Base-by-base conservation (phyloP, 805 yeast genomes). In the Candida nanaspora region DNA sequence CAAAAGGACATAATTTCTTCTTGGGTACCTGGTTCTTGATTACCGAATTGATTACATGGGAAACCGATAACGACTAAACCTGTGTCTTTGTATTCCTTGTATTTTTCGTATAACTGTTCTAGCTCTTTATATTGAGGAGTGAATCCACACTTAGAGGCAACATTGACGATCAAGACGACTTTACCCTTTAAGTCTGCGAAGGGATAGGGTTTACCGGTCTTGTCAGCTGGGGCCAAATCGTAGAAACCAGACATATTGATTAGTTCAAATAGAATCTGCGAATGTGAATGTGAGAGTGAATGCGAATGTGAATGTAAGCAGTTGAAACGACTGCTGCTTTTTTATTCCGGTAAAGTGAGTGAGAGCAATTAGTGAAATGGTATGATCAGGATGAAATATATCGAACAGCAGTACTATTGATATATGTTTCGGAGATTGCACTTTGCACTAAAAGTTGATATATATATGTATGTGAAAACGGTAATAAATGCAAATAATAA, bases 31-130 rank as follows among this genome's bases (percentile, higher is more conserved):
- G 93, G 82, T 63, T 89, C 86, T 68, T 93, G 83, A 51, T 75
- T 66, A 20, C 83, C 89, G 58, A 88, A 88, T 59, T 87, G 96
- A 65, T 86, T 85, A 63, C 96, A 86, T 26, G 97, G 97, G 73
- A 88, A 87, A 0, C 88, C 96, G 28, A 88, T 48, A 22, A 88
- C 70, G 35, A 65, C 77, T 20, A 89, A 66, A 1, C 86, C 94
- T 46, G 72, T 55, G 37, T 72, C 76, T 40, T 72, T 63, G 63
- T 81, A 84, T 56, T 72, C 76, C 40, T 72, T 63, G 63, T 81
- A 84, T 56, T 78, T 77, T 45, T 78, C 65, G 65, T 86, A 79
- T 13, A 88, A 62, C 32, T 59, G 64, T 62, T 88, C 89, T 28
- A 88, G 65, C 39, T 80, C 91, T 40, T 69, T 64, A 59, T 82